A percentile compares a stretch with the other conserved stretches of the same genome.
Evolutionary conservation across 768 basidiomycete species (phyloP).

Genomic region (Mycena venus): DNA sequence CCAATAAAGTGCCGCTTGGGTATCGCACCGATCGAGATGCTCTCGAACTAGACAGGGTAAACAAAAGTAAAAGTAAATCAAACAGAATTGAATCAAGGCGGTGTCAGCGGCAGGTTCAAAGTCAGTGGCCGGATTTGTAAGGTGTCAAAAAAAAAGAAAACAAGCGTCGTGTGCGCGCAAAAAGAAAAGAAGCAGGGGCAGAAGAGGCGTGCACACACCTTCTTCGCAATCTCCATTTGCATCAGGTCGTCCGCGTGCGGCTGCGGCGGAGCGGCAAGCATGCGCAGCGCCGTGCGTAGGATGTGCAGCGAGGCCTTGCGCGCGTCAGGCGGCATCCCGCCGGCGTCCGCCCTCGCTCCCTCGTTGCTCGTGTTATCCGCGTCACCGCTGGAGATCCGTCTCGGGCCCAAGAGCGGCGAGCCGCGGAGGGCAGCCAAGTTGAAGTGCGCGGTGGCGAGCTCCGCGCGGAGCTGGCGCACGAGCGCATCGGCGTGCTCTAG

Average conservation of each 20-base stretch:
- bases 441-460: background rate
- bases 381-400: background rate
- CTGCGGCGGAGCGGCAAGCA: background rate
- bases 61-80: background rate
- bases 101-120: background rate
- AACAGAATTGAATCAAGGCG: background rate
- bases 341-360: background rate
- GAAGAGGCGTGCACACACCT: slow-evolving; percentile 1
- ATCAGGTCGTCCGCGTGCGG: background rate
- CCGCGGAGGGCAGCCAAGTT: background rate
- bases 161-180: background rate
- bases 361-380: background rate
- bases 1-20: slow-evolving; percentile 60
- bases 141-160: background rate
- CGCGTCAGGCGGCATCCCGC: background rate
- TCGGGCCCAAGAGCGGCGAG: background rate
- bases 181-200: background rate
- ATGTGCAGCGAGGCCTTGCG: background rate
- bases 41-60: background rate
- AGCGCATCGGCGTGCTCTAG: background rate
- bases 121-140: background rate
- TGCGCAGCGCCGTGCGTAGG: background rate
- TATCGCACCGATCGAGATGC: background rate
- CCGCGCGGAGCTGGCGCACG: background rate
- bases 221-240: background rate